Conservation (phyloP, 495 filamentous ascomycete species). For the Chaetomium tenue region DNA sequence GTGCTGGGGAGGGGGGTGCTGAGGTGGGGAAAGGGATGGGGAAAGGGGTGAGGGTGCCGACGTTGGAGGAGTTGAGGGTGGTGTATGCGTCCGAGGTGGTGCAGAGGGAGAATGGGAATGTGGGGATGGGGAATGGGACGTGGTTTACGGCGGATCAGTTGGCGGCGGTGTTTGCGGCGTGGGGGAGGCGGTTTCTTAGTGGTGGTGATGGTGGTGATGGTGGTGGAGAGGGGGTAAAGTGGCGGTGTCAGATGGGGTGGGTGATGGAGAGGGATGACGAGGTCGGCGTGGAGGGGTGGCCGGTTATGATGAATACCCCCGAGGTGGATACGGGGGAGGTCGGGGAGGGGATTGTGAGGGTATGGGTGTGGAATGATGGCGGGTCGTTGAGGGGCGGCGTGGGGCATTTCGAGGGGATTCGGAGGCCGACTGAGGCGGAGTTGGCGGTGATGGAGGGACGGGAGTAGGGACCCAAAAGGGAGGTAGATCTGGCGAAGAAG, state of each 20-base stretch:
- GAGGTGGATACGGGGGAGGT: conserved; percentile 22
- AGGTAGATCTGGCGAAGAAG: too few relatives aligned
- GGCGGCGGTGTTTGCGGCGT: conserved; percentile 19
- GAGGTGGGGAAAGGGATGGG: background rate
- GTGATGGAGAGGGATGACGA: conserved; percentile 13
- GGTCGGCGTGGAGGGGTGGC: conserved; percentile 17
- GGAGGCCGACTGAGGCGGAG: conserved; percentile 19
- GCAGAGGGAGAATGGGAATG: background rate
- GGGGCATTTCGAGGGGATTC: conserved; percentile 30
- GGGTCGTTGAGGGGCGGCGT: conserved; percentile 20
- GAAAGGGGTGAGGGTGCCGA: conserved; percentile 1
- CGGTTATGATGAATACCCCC: conserved; percentile 28
- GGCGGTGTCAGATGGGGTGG: conserved; percentile 28
- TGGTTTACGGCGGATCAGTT: conserved; percentile 27
- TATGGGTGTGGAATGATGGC: conserved; percentile 33
- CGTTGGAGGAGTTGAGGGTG: conserved; percentile 14
- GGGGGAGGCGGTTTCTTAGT: conserved; percentile 17
- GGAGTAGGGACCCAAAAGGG: background rate
- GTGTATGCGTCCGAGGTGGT: background rate
- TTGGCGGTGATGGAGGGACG: background rate
- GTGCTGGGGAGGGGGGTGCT: background rate
- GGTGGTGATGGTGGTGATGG: too few relatives aligned
- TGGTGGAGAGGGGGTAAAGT: conserved; percentile 1
- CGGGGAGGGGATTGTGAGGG: conserved; percentile 25
- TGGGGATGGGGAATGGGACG: background rate